Percentiles rank a stretch among this genome's conserved stretches.
Conservation (phyloP, 257 asterid genomes). For the Pogostemon cablin region DNA sequence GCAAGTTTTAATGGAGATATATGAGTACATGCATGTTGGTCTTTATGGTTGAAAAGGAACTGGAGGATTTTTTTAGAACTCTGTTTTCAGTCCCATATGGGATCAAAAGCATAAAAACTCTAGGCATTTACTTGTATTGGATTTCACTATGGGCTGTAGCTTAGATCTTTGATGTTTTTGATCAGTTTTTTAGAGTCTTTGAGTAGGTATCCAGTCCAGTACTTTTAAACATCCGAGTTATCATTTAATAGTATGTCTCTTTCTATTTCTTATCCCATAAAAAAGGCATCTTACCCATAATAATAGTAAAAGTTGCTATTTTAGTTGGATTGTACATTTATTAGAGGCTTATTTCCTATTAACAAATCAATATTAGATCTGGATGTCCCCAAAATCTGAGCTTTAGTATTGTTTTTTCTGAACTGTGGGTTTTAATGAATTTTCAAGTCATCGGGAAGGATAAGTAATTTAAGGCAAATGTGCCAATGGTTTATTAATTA, state of each 20-base stretch:
- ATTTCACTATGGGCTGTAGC: neutral
- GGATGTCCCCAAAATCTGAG: slow-evolving; percentile 8
- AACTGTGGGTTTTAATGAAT: neutral
- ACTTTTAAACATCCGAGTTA: neutral
- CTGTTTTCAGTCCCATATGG: neutral
- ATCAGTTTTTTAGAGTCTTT: neutral
- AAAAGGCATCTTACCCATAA: neutral
- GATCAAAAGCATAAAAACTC: neutral
- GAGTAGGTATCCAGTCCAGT: neutral
- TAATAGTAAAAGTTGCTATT: neutral
- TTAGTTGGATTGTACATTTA: slow-evolving; percentile 15
- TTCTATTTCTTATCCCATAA: neutral
- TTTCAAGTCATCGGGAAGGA: neutral
- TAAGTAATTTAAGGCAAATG: neutral
- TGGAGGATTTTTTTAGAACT: neutral
- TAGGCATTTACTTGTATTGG: neutral
- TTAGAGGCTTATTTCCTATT: neutral
- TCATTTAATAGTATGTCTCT: neutral
- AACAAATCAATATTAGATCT: neutral
- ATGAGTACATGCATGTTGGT: neutral
- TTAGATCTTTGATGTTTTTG: neutral
- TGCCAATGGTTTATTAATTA: neutral
- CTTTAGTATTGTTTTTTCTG: neutral
- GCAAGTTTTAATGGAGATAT: neutral
- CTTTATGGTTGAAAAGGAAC: neutral